Conservation (phyloP, 768 basidiomycete genomes). For the Xerocomus brunneocitrinus region DNA sequence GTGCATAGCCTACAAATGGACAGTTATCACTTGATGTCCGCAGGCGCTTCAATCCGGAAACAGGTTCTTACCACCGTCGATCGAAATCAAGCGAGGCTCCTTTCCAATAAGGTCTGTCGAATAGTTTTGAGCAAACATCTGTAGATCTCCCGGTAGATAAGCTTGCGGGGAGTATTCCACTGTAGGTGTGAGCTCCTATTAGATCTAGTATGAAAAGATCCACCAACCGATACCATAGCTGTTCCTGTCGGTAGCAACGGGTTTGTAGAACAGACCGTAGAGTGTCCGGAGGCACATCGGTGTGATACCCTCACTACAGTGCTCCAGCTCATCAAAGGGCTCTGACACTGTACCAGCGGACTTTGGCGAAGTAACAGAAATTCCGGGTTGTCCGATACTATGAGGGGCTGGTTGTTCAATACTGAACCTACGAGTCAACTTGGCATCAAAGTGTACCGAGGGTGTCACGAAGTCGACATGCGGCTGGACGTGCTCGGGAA, state of each 20-base stretch:
- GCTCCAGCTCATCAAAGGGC: conserved; percentile 10
- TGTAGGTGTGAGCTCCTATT: neutral
- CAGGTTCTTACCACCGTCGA: conserved; percentile 32
- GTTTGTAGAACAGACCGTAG: conserved; percentile 25
- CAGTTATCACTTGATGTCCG: neutral
- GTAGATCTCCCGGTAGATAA: conserved; percentile 27
- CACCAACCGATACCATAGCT: conserved; percentile 33
- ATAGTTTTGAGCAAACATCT: conserved; percentile 29
- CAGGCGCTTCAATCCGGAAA: neutral
- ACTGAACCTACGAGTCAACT: conserved; percentile 15
- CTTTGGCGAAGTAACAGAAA: conserved; percentile 10
- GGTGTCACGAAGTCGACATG: conserved; percentile 35
- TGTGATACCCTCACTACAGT: conserved; percentile 28
- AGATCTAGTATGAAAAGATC: conserved; percentile 11
- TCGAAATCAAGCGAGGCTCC: conserved; percentile 28
- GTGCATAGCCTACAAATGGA: conserved; percentile 20
- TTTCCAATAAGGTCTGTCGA: conserved; percentile 21
- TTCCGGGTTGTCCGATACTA: conserved; percentile 13
- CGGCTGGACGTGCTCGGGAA: conserved; percentile 26
- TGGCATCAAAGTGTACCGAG: conserved; percentile 31
- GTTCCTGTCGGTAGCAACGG: conserved; percentile 24
- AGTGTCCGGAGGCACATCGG: conserved; percentile 28
- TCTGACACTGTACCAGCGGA: conserved; percentile 7
- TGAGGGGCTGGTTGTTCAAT: neutral
- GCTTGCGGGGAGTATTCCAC: conserved; percentile 33